Conservation (phyloP, 768 basidiomycete species). For the Holtermannia corniformis region DNA sequence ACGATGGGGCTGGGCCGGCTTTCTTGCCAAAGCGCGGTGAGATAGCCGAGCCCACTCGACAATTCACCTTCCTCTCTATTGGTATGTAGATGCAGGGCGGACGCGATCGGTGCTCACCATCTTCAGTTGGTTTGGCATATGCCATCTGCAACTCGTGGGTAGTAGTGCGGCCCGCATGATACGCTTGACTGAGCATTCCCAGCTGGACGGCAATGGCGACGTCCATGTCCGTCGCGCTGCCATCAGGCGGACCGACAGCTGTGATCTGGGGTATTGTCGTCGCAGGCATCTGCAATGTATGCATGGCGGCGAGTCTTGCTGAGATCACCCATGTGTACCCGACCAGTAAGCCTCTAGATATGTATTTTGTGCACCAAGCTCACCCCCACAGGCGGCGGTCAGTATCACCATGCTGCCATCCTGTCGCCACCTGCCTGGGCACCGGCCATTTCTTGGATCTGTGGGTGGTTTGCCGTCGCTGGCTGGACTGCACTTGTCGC, state of each 20-base stretch:
- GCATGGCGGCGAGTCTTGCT: slow-evolving; percentile 28
- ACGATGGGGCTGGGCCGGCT: neutral
- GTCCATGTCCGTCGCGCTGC: slow-evolving; percentile 22
- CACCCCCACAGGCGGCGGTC: slow-evolving; percentile 22
- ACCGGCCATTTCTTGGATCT: slow-evolving; percentile 29
- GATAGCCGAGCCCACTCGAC: neutral
- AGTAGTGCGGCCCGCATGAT: neutral
- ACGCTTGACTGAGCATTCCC: neutral
- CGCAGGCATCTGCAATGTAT: slow-evolving; percentile 24
- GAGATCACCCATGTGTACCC: slow-evolving; percentile 11
- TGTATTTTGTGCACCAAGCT: slow-evolving; percentile 2
- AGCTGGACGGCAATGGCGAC: slow-evolving; percentile 31
- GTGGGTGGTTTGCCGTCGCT: slow-evolving; percentile 32
- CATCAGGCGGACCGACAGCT: slow-evolving; percentile 28
- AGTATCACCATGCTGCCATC: slow-evolving; percentile 33
- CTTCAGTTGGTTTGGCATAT: slow-evolving; percentile 28
- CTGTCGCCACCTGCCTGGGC: slow-evolving; percentile 21
- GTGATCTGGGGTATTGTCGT: slow-evolving; percentile 31
- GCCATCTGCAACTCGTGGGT: slow-evolving; percentile 26
- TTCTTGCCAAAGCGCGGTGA: neutral
- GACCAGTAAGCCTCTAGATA: neutral
- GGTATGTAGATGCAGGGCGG: neutral
- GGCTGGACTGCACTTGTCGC: slow-evolving; percentile 34
- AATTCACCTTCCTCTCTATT: neutral
- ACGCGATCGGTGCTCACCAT: neutral